Conservation (phyloP, 805 yeast species). For the Hanseniaspora mollemarum region DNA sequence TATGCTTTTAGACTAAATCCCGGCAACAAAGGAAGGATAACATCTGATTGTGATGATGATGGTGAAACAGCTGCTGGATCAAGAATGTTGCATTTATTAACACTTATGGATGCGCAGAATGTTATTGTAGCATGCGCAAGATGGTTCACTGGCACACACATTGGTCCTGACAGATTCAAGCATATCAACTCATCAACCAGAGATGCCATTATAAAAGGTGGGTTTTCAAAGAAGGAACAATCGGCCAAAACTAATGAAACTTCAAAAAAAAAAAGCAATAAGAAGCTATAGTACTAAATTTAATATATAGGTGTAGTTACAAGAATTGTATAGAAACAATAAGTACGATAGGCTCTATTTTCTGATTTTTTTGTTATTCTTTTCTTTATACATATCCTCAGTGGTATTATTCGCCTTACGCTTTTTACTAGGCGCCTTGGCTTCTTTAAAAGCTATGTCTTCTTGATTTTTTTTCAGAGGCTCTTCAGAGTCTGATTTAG, state of each 20-base stretch:
- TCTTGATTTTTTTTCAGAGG: conserved; percentile 5
- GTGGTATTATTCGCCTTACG: too few species aligned
- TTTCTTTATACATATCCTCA: too few species aligned
- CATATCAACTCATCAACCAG: conserved; percentile 85
- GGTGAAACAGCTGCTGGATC: conserved; percentile 97
- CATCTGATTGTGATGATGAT: conserved; percentile 89
- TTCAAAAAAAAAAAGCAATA: not conserved
- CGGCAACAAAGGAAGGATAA: conserved; percentile 37
- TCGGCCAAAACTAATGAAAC: not conserved
- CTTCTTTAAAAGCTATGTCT: conserved; percentile 10
- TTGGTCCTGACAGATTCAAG: conserved; percentile 89
- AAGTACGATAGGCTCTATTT: too few species aligned
- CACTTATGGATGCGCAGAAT: conserved; percentile 71
- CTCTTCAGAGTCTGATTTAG: conserved; percentile 22
- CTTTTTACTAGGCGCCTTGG: conserved; percentile 6
- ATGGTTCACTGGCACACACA: conserved; percentile 86
- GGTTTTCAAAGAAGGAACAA: conserved; percentile 23
- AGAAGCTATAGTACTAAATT: not conserved
- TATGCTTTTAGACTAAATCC: conserved; percentile 68
- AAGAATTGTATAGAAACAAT: too few species aligned
- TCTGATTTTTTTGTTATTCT: not conserved
- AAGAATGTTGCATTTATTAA: conserved; percentile 63
- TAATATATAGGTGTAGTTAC: not conserved
- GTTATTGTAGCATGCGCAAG: conserved; percentile 72
- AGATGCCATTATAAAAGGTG: conserved; percentile 64